Base-by-base conservation (phyloP, 2,329 filamentous ascomycete genomes). In the Parasarocladium wereldwijsianum region DNA sequence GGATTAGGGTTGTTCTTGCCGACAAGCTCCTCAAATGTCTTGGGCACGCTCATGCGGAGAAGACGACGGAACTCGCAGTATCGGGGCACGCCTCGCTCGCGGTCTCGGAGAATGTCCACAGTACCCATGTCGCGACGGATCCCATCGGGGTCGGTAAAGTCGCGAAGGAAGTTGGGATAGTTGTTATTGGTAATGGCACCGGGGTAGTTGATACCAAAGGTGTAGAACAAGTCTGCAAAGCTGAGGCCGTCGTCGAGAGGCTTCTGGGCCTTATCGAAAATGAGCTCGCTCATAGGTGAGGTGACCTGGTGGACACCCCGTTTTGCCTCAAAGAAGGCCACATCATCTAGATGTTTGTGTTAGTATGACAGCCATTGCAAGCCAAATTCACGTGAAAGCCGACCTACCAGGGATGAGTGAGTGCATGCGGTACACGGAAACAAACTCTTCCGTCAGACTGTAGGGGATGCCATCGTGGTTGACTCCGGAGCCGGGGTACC, bases 181-280 rank as follows among this genome's bases (percentile, higher is more conserved):
- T 49, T 47, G 36, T 42, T 34, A 29, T 42, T 43, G n/a, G 43
- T 60, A 29, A 63, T 55, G 6, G 59, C 58, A 27, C 59, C 59
- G 1, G 58, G 58, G 35, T 57, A 56, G 41, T 60, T 60, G 41
- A 62, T 55, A 16, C 59, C 58, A 34, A 62, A 62, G 15, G 52
- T 55, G 41, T 62, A 62, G 33, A 57, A 55, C 4, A 41, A 43
- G 36, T 57, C 53, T n/a, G 43, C 44, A 32, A 56, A 51, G 17
- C 41, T 42, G 8, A 50, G 31, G 12, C 40, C 45, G 7, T 40
- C 25, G 13, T 46, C 38, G 12, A 58, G 33, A 1, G 51, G 50
- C 12, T 42, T 41, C 8, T 43, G 42, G 1, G 55, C 47, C 2
- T 49, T 44, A 3, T 42, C 36, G 30, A 59, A 58, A 5, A 46